Conservation (phyloP, 1,139 yeast species). For the Geotrichum citri-aurantii region DNA sequence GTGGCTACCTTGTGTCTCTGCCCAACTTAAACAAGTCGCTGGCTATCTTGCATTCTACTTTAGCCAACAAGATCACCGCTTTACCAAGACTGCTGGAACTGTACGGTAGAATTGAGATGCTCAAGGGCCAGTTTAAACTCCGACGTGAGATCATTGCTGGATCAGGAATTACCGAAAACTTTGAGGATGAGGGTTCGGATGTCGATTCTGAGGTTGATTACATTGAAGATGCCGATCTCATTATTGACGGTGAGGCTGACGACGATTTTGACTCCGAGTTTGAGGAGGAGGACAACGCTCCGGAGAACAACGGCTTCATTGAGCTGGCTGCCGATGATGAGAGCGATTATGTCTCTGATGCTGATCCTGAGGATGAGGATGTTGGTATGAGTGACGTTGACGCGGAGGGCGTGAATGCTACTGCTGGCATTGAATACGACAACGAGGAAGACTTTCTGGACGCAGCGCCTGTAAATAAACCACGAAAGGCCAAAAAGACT, state of each 20-base stretch:
- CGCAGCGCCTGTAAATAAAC: slow-evolving; percentile 2
- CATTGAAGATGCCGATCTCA: slow-evolving; percentile 44
- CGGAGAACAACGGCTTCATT: slow-evolving; percentile 2
- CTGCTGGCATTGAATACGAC: slow-evolving; percentile 21
- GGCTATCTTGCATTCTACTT: slow-evolving; percentile 70
- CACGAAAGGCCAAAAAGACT: background rate
- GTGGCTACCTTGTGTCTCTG: slow-evolving; percentile 66
- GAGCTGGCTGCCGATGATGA: slow-evolving; percentile 10
- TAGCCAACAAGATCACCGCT: slow-evolving; percentile 66
- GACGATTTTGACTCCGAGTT: slow-evolving; percentile 40
- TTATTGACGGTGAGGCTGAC: slow-evolving; percentile 39
- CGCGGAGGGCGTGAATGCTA: slow-evolving; percentile 24
- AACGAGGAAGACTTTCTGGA: slow-evolving; percentile 5
- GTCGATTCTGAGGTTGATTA: slow-evolving; percentile 41
- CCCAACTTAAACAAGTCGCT: slow-evolving; percentile 65
- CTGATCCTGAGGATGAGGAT: slow-evolving; percentile 23
- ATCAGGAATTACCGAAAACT: slow-evolving; percentile 28
- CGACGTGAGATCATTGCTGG: slow-evolving; percentile 50
- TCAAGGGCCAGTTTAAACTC: slow-evolving; percentile 63
- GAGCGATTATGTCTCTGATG: slow-evolving; percentile 4
- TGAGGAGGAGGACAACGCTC: slow-evolving; percentile 27
- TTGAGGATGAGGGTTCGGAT: slow-evolving; percentile 37
- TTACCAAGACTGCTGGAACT: slow-evolving; percentile 75
- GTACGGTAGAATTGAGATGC: slow-evolving; percentile 72
- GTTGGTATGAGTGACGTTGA: slow-evolving; percentile 29